Conservation (phyloP, 306 rosid genomes). For the Prunus campanulata region DNA sequence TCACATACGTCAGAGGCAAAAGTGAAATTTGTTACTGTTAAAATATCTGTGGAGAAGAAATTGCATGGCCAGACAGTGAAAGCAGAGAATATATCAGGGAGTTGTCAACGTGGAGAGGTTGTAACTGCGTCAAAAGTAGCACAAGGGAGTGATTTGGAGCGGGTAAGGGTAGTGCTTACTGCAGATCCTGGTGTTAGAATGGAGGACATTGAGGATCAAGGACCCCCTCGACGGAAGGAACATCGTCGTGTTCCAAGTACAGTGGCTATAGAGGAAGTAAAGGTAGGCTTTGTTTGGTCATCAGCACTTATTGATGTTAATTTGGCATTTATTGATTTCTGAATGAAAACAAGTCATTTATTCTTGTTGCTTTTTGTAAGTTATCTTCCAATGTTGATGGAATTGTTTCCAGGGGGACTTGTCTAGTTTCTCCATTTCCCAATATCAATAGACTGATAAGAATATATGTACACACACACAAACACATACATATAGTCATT, state of each 20-base stretch:
- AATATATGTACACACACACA: background rate
- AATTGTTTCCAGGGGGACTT: background rate
- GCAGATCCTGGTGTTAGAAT: slow-evolving; percentile 82
- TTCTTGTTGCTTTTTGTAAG: background rate
- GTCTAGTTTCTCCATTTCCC: background rate
- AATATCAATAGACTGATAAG: background rate
- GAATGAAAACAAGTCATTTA: slow-evolving; percentile 1
- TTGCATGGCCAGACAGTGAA: slow-evolving; percentile 34
- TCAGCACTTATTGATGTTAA: slow-evolving; percentile 12
- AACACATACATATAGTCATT: background rate
- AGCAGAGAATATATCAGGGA: slow-evolving; percentile 26
- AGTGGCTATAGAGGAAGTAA: slow-evolving; percentile 96
- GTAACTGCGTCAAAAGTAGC: slow-evolving; percentile 34
- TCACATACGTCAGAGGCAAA: slow-evolving; percentile 70
- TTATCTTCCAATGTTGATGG: background rate
- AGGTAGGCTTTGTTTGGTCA: slow-evolving; percentile 55
- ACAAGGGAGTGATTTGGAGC: slow-evolving; percentile 58
- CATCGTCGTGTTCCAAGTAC: slow-evolving; percentile 99
- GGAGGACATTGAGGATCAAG: slow-evolving; percentile 84
- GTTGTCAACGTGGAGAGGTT: slow-evolving; percentile 27
- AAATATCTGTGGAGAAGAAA: slow-evolving; percentile 56
- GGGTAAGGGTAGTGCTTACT: slow-evolving; percentile 81
- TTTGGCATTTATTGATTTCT: slow-evolving; percentile 19
- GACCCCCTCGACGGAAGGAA: slow-evolving; percentile 79
- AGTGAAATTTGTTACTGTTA: slow-evolving; percentile 58